Base-by-base conservation (phyloP, 345 rosid genomes). In the Populus pruinosa region DNA sequence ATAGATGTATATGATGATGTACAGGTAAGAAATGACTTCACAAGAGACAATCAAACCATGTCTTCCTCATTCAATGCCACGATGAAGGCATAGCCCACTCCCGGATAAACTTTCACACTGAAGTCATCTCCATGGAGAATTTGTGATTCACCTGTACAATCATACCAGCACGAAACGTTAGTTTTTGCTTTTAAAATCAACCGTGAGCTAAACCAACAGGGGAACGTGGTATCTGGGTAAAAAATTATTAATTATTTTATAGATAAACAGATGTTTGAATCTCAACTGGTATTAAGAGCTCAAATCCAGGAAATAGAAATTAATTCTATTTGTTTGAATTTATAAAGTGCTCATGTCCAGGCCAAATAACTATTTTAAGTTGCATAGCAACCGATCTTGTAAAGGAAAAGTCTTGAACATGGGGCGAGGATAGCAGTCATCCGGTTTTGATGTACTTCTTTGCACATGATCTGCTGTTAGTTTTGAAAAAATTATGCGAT, bases 11-110 rank as follows among this genome's bases (percentile, higher is more conserved):
- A 8, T 39, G 10, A 39, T 39, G 43, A 39, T 39, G 12, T 41
- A 41, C 44, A 41, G 44, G 44, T 1, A 41, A 8, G 44, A 9
- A 41, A 55, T 55, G 20, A 55, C 62, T 55, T 55, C 20, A 16
- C 62, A 55, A 55, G 20, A 55, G 62, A 21, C 80, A 76, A 84
- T 72, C 39, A 38, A 44, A 47, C 50, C 25, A 74, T 77, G 53
- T 87, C 92, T 64, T 76, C 82, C 68, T 86, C 94, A 44, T 87
- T 71, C 74, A 89, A 79, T 71, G 94, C 88, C 27, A 83, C 72
- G 72, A 89, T 89, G 77, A 90, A 88, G 8, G 91, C 89, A 78
- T 90, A 88, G 66, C 89, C 91, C 76, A 90, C 92, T 75, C 89
- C 92, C 36, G 94, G 91, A 80, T 84, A 79, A 47, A 90, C 90